A percentile compares a stretch with the other conserved stretches of the same genome.
phyloP scores from a whole-genome alignment of 2,329 filamentous ascomycete genomes.

The Trichophyton mentagrophytes region DNA sequence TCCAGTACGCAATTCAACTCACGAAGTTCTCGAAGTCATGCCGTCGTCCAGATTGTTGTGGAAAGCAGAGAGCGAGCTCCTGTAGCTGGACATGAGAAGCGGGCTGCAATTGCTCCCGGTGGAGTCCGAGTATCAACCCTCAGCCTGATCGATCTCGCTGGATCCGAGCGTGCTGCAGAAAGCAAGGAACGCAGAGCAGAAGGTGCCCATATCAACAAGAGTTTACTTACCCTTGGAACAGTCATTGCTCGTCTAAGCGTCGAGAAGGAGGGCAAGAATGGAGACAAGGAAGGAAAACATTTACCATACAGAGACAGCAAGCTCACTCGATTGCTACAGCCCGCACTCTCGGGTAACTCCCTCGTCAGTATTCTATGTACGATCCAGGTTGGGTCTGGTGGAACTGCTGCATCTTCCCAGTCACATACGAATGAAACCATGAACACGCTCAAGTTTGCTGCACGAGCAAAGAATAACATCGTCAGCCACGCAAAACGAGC shows the following conservation, averaged over 20 bases:
- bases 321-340: slow-evolving; percentile 80
- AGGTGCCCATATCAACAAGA: slow-evolving; percentile 98
- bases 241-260: slow-evolving; percentile 90
- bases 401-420: slow-evolving; percentile 56
- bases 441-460: slow-evolving; percentile 94
- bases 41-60: slow-evolving; percentile 96
- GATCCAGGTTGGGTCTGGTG: slow-evolving; percentile 71
- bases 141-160: slow-evolving; percentile 89
- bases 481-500: slow-evolving; percentile 93
- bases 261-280: slow-evolving; percentile 63
- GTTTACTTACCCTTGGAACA: slow-evolving; percentile 81
- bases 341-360: slow-evolving; percentile 82
- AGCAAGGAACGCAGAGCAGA: slow-evolving; percentile 87
- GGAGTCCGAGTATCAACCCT: slow-evolving; percentile 91
- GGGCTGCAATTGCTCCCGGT: slow-evolving; percentile 60
- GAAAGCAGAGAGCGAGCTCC: slow-evolving; percentile 83
- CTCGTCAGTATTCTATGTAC: slow-evolving; percentile 96
- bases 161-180: slow-evolving; percentile 90
- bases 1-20: slow-evolving; percentile 96
- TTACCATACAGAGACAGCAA: slow-evolving; percentile 96
- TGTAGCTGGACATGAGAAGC: slow-evolving; percentile 46
- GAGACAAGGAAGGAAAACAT: slow-evolving; percentile 80
- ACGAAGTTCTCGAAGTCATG: slow-evolving; percentile 91
- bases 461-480: slow-evolving; percentile 93
- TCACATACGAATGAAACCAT: slow-evolving; percentile 78